phyloP scores from a whole-genome alignment of 2,329 filamentous ascomycete species.

The Penicillium brevicompactum region DNA sequence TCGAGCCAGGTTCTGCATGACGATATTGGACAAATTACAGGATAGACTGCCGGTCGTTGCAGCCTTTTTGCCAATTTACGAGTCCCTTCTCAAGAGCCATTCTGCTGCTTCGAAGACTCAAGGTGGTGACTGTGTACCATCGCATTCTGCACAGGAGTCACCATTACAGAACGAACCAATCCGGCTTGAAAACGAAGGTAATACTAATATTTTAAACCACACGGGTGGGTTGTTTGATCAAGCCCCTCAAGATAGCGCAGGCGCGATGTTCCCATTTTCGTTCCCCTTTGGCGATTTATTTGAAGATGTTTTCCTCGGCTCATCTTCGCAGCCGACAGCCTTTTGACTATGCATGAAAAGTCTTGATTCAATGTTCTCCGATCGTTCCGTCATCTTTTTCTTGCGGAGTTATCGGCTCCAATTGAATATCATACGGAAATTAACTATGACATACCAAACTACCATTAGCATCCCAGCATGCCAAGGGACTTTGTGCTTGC shows the following conservation, averaged over 20 bases:
- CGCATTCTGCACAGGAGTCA: background rate
- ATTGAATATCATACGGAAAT: too few relatives aligned
- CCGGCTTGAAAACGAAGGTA: background rate
- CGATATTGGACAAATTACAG: conserved; percentile 23
- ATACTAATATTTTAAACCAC: background rate
- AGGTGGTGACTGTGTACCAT: background rate
- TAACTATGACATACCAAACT: too few relatives aligned
- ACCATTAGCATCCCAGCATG: too few relatives aligned
- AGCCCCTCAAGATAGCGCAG: conserved; percentile 7
- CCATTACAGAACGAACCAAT: background rate
- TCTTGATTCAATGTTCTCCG: too few relatives aligned
- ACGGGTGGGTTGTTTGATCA: conserved; percentile 5
- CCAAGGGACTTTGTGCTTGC: too few relatives aligned
- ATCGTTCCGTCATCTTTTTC: too few relatives aligned
- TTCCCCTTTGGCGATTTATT: conserved; percentile 16
- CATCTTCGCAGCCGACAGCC: background rate
- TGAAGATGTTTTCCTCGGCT: conserved; percentile 14
- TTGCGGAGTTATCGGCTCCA: too few relatives aligned
- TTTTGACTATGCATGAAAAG: too few relatives aligned
- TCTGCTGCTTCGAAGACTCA: background rate
- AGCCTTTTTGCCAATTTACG: conserved; percentile 17
- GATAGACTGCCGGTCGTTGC: conserved; percentile 21
- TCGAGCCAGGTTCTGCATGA: conserved; percentile 27
- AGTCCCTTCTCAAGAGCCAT: conserved; percentile 8
- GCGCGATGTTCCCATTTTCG: conserved; percentile 10